Base-by-base conservation (phyloP, 805 yeast species). In the Yarrowia deformans region DNA sequence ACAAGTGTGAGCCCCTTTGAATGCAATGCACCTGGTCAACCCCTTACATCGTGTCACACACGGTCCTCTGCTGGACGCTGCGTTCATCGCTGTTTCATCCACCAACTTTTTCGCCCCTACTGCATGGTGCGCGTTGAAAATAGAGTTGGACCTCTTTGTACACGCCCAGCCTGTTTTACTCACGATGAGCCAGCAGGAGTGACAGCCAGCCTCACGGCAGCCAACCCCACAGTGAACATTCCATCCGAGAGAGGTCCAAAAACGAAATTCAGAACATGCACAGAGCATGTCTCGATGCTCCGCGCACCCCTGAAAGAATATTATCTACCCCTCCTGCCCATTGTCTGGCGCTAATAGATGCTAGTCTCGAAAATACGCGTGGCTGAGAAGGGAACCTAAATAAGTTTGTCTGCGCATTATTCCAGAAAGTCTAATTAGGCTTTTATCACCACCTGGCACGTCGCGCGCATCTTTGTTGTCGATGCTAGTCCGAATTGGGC, bases 391-490 rank as follows among this genome's bases (percentile, higher is more conserved):
- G 18, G 12, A 54, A 54, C 32, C 43, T 54, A 48, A 49, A 16
- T n/a, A 13, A 19, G 45, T 29, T 50, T 50, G 40, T 50, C 23
- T 29, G 52, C 18, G 32, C 50, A 46, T 32, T 29, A 23, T 23
- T 23, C 35, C 35, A 29, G 10, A 7, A 46, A 46, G 16, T 23
- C 32, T 46, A 46, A 32, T 19, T 49, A 49, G 54, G 16, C 37
- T 37, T n/a, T 54, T 52, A 32, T 23, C 34, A 34, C 45, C 3
- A 18, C 58, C 34, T 55, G 46, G 46, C 61, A 55, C 61, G 61
- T 55, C 61, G 61, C 61, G 60, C 60, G 46, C 46, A 55, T 55
- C 61, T 39, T 55, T 55, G 61, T 55, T 55, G n/a, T 54, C 43
- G 32, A 19, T 8, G 18, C 60, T 39, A 39, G 61, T 55, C 61